Evolutionary conservation across 345 rosid genomes (phyloP), one percentile per base, ranked within the genome.

Genomic region (Odontarrhena argentea): DNA sequence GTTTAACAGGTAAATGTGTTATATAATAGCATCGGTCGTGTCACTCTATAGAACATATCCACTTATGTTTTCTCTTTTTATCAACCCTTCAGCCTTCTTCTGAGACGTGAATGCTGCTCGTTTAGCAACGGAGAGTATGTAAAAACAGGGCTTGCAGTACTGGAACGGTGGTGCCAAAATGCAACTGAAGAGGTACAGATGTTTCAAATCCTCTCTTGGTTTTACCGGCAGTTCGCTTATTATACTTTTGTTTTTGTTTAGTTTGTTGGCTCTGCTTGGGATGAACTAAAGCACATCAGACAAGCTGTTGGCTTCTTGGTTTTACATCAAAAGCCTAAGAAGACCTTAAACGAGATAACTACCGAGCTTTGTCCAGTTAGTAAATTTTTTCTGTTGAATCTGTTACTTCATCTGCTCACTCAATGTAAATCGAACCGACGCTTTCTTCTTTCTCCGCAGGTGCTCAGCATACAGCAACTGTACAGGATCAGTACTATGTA

Each of bases 241-340:
- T 6, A 14, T 76, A 64, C 14, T 60, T 63, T 24, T 9, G 69
- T 34, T 68, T 30, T 62, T 32, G 55, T 25, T 82, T 85, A 94
- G 99, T 91, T 81, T 79, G 84, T 77, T 25, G 99, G 99, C 45
- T 78, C 85, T 15, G 84, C 97, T 25, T 88, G 92, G 97, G 96
- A 94, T 62, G 99, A 91, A 72, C 60, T 94, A 74, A 91, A 75
- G 84, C 96, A 94, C 69, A 94, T 94, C 70, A 88, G 96, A 81
- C 97, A 94, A 81, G 97, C 97, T 45, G 97, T 94, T 69, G 99
- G 97, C 56, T 94, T 94, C 85, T 85, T 94, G 79, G 99, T 94
- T 76, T 86, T 91, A 76, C 99, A 94, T 81, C 99, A 91, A 76
- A 94, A 94, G 76, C 97, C 99, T 9, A 94, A 91, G 78, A 94